Conservation (phyloP, 202 grass and related monocot genomes). For the Digitaria exilis region DNA sequence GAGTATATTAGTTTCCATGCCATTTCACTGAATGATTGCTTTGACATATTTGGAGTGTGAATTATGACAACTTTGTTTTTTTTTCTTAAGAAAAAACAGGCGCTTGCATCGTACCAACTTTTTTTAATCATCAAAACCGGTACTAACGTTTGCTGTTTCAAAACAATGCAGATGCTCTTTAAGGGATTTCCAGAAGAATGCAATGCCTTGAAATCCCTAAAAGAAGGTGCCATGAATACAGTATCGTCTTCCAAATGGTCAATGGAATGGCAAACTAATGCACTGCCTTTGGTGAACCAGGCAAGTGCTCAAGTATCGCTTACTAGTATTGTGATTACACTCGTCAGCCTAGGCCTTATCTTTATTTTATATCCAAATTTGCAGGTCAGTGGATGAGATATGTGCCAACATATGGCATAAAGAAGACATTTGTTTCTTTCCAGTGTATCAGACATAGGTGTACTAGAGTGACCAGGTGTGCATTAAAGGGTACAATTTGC, state of each 20-base stretch:
- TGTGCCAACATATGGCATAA: not conserved
- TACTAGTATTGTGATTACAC: conserved; percentile 8
- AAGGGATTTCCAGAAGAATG: conserved; percentile 92
- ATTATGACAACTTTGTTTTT: not conserved
- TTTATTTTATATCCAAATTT: conserved; percentile 1
- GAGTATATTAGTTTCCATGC: conserved; percentile 15
- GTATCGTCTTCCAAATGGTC: conserved; percentile 74
- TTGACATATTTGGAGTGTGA: conserved; percentile 11
- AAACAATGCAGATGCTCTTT: conserved; percentile 82
- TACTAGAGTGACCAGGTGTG: conserved; percentile 4
- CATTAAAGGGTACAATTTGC: conserved; percentile 1
- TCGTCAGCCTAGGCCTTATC: conserved; percentile 18
- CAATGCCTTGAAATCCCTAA: conserved; percentile 61
- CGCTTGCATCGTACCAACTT: too few relatives aligned
- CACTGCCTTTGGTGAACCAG: conserved; percentile 71
- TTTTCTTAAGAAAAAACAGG: too few relatives aligned
- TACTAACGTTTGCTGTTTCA: not conserved
- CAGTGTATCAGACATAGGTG: not conserved
- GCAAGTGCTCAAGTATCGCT: conserved; percentile 43
- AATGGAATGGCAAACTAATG: conserved; percentile 76
- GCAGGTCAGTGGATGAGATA: conserved; percentile 38
- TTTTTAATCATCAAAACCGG: not conserved
- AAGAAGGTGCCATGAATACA: conserved; percentile 68
- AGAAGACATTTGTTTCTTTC: not conserved
- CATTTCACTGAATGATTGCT: conserved; percentile 31